Evolutionary conservation across 2,329 filamentous ascomycete genomes (phyloP).

Genomic region (Xylariaceae sp.): DNA sequence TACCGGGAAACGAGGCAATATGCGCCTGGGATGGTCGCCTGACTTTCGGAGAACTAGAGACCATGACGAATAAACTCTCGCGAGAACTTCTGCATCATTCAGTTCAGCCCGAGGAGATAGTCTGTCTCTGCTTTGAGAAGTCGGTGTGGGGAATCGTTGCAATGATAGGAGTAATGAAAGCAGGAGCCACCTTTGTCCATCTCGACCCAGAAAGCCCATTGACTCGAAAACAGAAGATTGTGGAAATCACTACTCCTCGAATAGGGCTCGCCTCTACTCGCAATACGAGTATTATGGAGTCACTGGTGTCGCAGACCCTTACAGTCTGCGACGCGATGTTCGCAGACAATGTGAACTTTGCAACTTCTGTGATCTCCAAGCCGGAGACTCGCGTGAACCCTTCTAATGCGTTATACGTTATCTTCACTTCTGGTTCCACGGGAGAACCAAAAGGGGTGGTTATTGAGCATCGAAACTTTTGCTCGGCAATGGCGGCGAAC

Average conservation of each 20-base stretch:
- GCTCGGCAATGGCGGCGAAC: conserved; percentile 4
- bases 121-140: conserved; percentile 15
- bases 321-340: not conserved
- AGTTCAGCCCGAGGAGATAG: conserved; percentile 4
- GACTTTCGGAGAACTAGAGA: conserved; percentile 20
- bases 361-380: not conserved
- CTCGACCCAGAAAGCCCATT: conserved; percentile 24
- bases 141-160: conserved; percentile 15
- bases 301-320: not conserved
- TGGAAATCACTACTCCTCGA: not conserved
- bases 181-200: conserved; percentile 28
- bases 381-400: not conserved
- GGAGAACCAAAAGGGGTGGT: conserved; percentile 7
- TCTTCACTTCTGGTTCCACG: conserved; percentile 44
- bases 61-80: conserved; percentile 14
- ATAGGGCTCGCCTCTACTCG: not conserved
- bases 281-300: not conserved
- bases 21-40: conserved; percentile 12
- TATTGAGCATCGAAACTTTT: conserved; percentile 4
- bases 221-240: not conserved
- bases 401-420: conserved; percentile 30
- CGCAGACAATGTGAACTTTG: no score
- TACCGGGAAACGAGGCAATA: conserved; percentile 5
- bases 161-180: conserved; percentile 25
- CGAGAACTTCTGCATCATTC: not conserved